phyloP scores from a whole-genome alignment of 371 early-diverging fungal species.

The Blakeslea trispora region DNA sequence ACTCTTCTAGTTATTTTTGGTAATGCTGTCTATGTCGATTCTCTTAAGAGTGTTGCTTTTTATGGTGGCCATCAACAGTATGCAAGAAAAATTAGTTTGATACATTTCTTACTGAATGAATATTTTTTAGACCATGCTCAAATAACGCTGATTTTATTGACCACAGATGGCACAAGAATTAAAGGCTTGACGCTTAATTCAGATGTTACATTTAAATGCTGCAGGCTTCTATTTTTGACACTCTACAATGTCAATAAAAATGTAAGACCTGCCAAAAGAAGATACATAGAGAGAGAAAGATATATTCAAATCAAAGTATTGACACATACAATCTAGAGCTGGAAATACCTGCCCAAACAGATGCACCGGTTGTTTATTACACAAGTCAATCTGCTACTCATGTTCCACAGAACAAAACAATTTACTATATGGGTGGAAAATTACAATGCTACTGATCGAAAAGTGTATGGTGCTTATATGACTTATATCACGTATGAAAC shows the following conservation, averaged over 20 bases:
- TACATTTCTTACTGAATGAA: no score
- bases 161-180: not conserved
- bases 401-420: not conserved
- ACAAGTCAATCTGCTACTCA: not conserved
- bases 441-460: not conserved
- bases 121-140: no score
- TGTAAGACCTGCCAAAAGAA: no score
- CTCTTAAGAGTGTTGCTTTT: not conserved
- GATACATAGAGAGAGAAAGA: no score
- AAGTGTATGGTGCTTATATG: not conserved
- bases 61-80: constrained; percentile 10
- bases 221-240: constrained; percentile 6
- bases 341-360: not conserved
- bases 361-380: not conserved
- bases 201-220: not conserved
- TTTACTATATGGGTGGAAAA: constrained; percentile 8
- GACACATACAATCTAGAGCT: constrained; percentile 8
- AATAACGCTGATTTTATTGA: no score
- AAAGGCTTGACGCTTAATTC: not conserved
- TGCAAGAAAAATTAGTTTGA: not conserved
- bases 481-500: constrained; percentile 7
- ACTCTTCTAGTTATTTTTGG: constrained; percentile 1
- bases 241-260: not conserved
- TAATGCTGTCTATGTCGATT: not conserved
- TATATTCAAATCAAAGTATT: not conserved